Evolutionary conservation across 257 asterid genomes (phyloP).

Genomic region (Ajuga chamaepitys): DNA sequence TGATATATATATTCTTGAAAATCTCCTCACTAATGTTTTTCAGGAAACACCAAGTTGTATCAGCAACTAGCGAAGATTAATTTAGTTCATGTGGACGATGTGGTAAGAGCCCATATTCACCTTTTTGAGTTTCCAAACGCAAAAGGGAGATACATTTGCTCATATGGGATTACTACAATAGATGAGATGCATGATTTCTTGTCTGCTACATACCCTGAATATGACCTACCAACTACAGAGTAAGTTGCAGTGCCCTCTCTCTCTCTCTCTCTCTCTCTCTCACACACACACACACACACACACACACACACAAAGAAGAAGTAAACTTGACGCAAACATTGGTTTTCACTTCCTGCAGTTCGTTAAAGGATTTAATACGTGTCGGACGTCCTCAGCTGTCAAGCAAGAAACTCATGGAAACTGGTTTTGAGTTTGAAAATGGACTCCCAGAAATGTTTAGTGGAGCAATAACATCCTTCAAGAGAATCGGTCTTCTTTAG

Average conservation of each 20-base stretch:
- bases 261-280: not conserved
- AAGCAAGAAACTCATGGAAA: constrained; percentile 27
- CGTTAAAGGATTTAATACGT: constrained; percentile 12
- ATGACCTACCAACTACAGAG: constrained; percentile 30
- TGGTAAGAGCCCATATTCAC: constrained; percentile 43
- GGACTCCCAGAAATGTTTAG: constrained; percentile 39
- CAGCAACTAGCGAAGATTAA: not conserved
- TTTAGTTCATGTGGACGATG: constrained; percentile 40
- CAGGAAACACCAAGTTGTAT: constrained; percentile 7
- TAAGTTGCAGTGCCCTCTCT: constrained; percentile 10
- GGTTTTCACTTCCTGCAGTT: not conserved
- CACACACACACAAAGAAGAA: too few relatives aligned
- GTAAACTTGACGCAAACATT: not conserved
- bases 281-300: too few relatives aligned
- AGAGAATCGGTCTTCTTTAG: constrained; percentile 24
- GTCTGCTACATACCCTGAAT: constrained; percentile 32
- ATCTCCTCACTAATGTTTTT: not conserved
- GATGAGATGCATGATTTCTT: constrained; percentile 23
- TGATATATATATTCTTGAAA: not conserved
- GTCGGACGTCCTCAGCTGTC: constrained; percentile 17
- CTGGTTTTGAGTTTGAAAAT: constrained; percentile 30
- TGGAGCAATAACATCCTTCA: constrained; percentile 35
- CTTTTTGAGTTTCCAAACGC: constrained; percentile 38
- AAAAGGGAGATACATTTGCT: constrained; percentile 44
- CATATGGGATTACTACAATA: constrained; percentile 18